These are phyloP conservation scores for Cruciata laevipes DNA, from an alignment of 257 asterid genomes.

Conservation along the genomic window DNA sequence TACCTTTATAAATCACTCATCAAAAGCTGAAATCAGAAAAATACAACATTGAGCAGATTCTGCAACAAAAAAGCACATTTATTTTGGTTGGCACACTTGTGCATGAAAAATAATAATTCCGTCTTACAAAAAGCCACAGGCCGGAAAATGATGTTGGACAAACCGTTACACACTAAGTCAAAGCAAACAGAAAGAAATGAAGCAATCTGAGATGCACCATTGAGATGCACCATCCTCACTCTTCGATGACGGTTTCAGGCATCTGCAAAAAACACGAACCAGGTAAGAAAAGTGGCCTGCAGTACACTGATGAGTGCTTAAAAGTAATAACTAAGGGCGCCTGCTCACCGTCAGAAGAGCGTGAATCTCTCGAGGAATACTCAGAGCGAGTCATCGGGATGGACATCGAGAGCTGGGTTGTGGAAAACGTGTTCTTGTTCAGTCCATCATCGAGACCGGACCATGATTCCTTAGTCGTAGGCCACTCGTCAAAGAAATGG, in stretches of 20 bases:
- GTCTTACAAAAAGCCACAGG: constrained; percentile 6
- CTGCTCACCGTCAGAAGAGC: constrained; percentile 63
- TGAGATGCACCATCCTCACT: constrained; percentile 5
- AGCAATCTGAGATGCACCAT: constrained; percentile 13
- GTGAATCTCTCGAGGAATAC: constrained; percentile 45
- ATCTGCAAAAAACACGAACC: constrained; percentile 30
- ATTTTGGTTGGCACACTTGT: constrained; percentile 6
- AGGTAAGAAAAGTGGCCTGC: neutral
- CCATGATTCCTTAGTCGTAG: constrained; percentile 77
- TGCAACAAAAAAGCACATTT: constrained; percentile 5
- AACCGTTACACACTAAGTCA: neutral
- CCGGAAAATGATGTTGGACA: neutral
- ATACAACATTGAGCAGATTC: neutral
- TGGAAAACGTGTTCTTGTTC: constrained; percentile 50
- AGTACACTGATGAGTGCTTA: neutral
- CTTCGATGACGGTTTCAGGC: constrained; percentile 35
- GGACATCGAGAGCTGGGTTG: constrained; percentile 82
- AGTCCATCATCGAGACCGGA: constrained; percentile 56
- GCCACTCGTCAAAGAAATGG: constrained; percentile 89
- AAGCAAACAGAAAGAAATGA: constrained; percentile 8
- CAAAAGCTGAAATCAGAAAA: neutral
- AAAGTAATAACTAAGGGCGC: neutral
- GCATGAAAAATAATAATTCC: neutral
- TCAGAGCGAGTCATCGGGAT: constrained; percentile 58
- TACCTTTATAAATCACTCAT: neutral